Percentiles rank a stretch among this genome's conserved stretches.
Evolutionary conservation across 2,329 filamentous ascomycete genomes (phyloP).

Genomic region (Metarhizium sp.): DNA sequence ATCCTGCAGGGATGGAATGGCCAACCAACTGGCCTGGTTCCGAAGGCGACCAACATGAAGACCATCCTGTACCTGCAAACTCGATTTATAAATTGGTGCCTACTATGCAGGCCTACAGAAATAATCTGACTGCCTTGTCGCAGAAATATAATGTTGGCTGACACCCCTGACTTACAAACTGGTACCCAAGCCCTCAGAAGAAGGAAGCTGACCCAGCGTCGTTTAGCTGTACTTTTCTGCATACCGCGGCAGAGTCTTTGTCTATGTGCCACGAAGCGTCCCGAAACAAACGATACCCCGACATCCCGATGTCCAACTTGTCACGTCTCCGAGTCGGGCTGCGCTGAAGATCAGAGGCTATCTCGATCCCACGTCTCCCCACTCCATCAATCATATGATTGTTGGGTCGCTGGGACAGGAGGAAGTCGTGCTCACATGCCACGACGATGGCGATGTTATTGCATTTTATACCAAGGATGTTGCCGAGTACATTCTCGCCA

Average conservation of each 20-base stretch:
- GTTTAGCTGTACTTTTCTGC: slow-evolving; percentile 52
- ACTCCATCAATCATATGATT: slow-evolving; percentile 60
- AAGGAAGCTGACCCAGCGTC: slow-evolving; percentile 1
- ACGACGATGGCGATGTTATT: slow-evolving; percentile 67
- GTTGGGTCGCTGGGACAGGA: slow-evolving; percentile 59
- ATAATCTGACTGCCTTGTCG: slow-evolving; percentile 50
- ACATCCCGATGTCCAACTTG: slow-evolving; percentile 40
- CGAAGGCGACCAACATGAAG: slow-evolving; percentile 14
- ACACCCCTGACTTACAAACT: not conserved
- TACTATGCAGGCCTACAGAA: slow-evolving; percentile 31
- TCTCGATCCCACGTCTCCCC: slow-evolving; percentile 41
- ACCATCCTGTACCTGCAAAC: slow-evolving; percentile 4
- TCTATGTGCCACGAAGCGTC: slow-evolving; percentile 41
- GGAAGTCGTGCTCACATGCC: slow-evolving; percentile 59
- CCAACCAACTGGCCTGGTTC: slow-evolving; percentile 20
- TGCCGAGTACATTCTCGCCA: slow-evolving; percentile 30
- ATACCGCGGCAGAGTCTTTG: slow-evolving; percentile 46
- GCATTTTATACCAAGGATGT: slow-evolving; percentile 56
- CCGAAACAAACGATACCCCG: slow-evolving; percentile 37
- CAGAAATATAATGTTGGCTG: slow-evolving; percentile 42
- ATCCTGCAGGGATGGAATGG: slow-evolving; percentile 6
- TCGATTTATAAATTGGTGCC: slow-evolving; percentile 23
- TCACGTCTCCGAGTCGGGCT: slow-evolving; percentile 30
- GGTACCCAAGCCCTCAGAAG: not conserved
- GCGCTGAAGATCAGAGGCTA: slow-evolving; percentile 37